Conservation (phyloP, 768 basidiomycete species). For the Rhizopogon sp. region DNA sequence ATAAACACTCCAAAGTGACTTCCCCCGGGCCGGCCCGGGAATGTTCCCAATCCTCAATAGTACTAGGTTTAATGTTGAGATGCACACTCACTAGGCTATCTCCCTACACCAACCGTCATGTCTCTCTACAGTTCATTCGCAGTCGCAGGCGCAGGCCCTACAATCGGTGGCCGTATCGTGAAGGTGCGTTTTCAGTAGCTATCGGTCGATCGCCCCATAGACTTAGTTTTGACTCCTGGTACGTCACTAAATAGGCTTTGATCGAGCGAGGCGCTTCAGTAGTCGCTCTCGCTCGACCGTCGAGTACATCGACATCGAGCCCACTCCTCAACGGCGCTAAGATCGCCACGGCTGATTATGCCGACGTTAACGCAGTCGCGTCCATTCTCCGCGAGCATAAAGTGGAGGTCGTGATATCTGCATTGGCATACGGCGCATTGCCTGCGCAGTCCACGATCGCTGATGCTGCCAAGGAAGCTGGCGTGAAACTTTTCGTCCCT, state of each 20-base stretch:
- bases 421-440: constrained; percentile 24
- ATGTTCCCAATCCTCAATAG: too few species aligned
- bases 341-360: constrained; percentile 23
- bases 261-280: constrained; percentile 18
- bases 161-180: constrained; percentile 29
- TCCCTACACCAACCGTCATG: constrained; percentile 10
- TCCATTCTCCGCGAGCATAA: constrained; percentile 25
- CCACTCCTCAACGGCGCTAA: constrained; percentile 21
- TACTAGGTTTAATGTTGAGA: too few species aligned
- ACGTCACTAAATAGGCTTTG: constrained; percentile 13
- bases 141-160: constrained; percentile 31
- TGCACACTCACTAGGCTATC: not conserved
- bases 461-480: constrained; percentile 31
- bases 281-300: constrained; percentile 18
- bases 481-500: constrained; percentile 35
- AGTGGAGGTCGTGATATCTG: constrained; percentile 31
- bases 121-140: constrained; percentile 29
- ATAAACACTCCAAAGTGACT: too few species aligned
- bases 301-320: constrained; percentile 13
- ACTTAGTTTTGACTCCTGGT: not conserved
- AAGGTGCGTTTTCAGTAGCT: constrained; percentile 9
- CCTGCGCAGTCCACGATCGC: constrained; percentile 22
- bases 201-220: not conserved
- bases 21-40: too few species aligned
- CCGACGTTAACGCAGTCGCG: constrained; percentile 18